Base-by-base conservation (phyloP, 139 green algal genomes). In the Micractinium sp. region DNA sequence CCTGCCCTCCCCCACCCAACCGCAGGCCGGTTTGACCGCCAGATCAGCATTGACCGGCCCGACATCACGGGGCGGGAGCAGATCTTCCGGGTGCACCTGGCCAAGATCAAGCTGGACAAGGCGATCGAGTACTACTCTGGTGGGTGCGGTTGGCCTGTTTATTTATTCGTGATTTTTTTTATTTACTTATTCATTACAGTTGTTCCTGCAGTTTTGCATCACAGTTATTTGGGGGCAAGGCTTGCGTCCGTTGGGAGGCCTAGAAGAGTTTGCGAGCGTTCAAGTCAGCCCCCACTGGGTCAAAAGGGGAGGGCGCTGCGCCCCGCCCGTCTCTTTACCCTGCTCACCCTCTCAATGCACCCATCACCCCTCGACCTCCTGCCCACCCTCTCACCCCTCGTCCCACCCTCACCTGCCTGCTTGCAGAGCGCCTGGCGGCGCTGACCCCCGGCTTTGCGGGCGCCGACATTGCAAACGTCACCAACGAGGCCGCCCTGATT, bases 391-490 rank as follows among this genome's bases (percentile, higher is more conserved):
- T n/a, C 76, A 29, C 27, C 71, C 31, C 71, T 25, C 63, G 7
- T 12, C 20, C 22, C 63, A 31, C 20, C 63, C 53, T 41, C 19
- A 35, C 56, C n/a, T 4, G 0, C 67, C 4, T 63, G 29, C 23
- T 23, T 53, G 60, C 77, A 90, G 94, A 98, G 94, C 95, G 98
- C 35, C 91, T 99, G 86, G 98, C 97, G 3, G 98, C 98, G 20
- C 94, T 99, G 36, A 99, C 98, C 1, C 98, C 98, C 25, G 98
- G 98, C 81, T 95, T 95, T 93, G 93, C 93, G 23, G 98, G 98
- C n/a, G 98, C 98, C 31, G 98, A 99, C 95, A 99, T 99, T 78
- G 98, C 98, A 84, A 99, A 99, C 92, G 96, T 99, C 61, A 96
- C 93, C 91, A 99, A 99, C 89, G 98, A 99, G 92, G 98, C 97